These are phyloP conservation scores for Epichloe gansuensis DNA, from an alignment of 2,329 filamentous ascomycete species.

Conservation along the genomic window DNA sequence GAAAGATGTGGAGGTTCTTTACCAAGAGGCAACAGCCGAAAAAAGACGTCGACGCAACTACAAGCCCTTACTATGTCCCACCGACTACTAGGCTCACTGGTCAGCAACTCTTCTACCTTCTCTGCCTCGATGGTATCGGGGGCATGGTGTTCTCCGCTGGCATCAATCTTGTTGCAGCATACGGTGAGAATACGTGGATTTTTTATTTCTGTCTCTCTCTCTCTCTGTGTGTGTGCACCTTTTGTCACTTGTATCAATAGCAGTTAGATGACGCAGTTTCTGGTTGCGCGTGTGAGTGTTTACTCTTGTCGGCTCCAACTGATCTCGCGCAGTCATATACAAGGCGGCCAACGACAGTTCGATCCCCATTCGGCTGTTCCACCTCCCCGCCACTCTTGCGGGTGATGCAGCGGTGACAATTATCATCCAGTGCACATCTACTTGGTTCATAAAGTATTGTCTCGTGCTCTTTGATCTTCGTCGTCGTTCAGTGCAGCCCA, in stretches of 20 bases:
- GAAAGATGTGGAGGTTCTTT: background rate
- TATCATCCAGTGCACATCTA: conserved; percentile 35
- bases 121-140: background rate
- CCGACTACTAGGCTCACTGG: background rate
- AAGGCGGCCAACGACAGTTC: background rate
- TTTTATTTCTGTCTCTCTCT: background rate
- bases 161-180: background rate
- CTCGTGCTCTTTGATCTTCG: conserved; percentile 36
- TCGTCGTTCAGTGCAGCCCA: conserved; percentile 30
- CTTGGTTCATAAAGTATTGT: conserved; percentile 36
- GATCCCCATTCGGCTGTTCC: background rate
- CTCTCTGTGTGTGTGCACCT: background rate
- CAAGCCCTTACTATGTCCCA: background rate
- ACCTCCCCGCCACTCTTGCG: background rate
- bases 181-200: background rate
- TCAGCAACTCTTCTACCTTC: background rate
- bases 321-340: conserved; percentile 1
- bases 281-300: too few species aligned
- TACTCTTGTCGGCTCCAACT: background rate
- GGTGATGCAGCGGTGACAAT: conserved; percentile 32
- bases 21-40: background rate
- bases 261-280: too few species aligned
- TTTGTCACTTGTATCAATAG: background rate
- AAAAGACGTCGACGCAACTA: background rate
- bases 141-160: conserved; percentile 1